Percentiles rank a stretch among this genome's conserved stretches.
Evolutionary conservation across 768 basidiomycete species (phyloP).

Genomic region (Leccinum olivaceopallidum): DNA sequence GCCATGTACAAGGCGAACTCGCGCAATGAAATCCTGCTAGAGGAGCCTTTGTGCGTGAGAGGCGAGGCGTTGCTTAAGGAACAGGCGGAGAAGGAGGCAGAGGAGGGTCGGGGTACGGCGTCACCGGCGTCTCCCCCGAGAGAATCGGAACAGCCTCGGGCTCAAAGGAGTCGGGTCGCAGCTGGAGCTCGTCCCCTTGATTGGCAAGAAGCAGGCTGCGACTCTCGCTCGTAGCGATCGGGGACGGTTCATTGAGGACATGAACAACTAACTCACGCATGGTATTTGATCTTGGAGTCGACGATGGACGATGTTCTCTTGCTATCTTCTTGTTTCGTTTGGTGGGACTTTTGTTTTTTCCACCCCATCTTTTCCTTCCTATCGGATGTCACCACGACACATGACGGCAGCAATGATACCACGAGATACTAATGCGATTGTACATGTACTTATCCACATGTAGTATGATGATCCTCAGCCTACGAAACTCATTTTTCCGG

Average conservation of each 20-base stretch:
- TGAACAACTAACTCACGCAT: background rate
- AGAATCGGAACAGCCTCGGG: conserved; percentile 47
- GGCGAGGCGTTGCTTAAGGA: conserved; percentile 70
- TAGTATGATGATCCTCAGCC: background rate
- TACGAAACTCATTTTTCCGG: too few relatives aligned
- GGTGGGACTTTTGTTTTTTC: background rate
- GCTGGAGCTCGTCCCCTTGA: conserved; percentile 14
- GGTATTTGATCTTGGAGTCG: background rate
- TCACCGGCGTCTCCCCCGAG: conserved; percentile 26
- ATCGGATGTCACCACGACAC: background rate
- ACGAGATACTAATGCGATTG: background rate
- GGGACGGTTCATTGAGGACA: background rate
- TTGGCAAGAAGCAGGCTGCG: background rate
- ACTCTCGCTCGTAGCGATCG: conserved; percentile 18
- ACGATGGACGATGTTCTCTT: background rate
- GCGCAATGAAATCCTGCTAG: conserved; percentile 82
- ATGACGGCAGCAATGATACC: background rate
- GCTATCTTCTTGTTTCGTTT: background rate
- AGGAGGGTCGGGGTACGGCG: conserved; percentile 12
- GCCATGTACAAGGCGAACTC: conserved; percentile 87
- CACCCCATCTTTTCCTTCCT: background rate
- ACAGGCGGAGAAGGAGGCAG: conserved; percentile 36
- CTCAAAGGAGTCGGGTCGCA: conserved; percentile 32
- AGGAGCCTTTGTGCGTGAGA: conserved; percentile 78
- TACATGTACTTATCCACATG: background rate